Base-by-base conservation (phyloP, 331 rosid species). In the Ulmus americana region DNA sequence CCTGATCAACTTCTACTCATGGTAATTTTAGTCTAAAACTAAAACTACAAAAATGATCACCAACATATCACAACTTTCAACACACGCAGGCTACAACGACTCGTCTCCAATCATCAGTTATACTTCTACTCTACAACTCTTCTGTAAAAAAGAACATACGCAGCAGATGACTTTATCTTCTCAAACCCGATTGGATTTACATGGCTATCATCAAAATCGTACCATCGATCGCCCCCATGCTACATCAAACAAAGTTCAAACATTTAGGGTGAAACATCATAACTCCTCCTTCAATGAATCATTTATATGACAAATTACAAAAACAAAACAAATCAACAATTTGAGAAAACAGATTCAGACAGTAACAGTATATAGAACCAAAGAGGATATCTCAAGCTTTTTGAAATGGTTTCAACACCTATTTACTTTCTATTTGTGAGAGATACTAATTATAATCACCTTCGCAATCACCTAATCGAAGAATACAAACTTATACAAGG, bases 151-250 rank as follows among this genome's bases (percentile, higher is more conserved):
- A 92, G 91, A 87, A 92, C 97, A 79, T 92, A 92, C 7, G 95
- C 97, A 57, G 97, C 95, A 43, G 97, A 81, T 76, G 97, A 83
- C 86, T 92, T 92, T 70, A 89, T 89, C 95, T 85, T 92, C 82
- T 87, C 98, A 64, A 46, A 77, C 82, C 72, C 78, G 84, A 92
- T 74, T 64, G 95, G 90, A 81, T 71, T 13, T 64, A 92, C 98
- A 43, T 74, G 83, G 81, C 97, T 87, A 81, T 92, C 97, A 61
- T 92, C 97, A 40, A 92, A 92, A 64, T 92, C 95, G 42, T 85
- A 92, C 97, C 98, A 92, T 61, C 76, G 97, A 71, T 92, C 95
- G 39, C 86, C 91, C 1, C 98, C 97, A 53, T 85, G 97, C 98
- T 92, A 58, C 74, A 81, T 59, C 20, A 77, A 75, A 55, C 55